Base-by-base conservation (phyloP, 129 eudicot genomes). In the Chrysanthemum seticuspe region DNA sequence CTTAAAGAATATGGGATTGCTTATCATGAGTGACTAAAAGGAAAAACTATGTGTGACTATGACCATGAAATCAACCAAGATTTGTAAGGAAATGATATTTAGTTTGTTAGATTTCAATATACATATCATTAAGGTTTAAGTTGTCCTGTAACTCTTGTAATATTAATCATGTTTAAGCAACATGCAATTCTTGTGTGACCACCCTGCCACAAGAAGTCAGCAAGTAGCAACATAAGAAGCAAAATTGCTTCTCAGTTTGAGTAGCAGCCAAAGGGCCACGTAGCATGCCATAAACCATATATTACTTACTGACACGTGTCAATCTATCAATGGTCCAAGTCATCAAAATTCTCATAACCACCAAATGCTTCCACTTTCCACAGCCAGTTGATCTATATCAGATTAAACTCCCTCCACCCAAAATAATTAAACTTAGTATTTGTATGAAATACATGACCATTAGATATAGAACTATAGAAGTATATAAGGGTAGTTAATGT, bases 211-310 rank as follows among this genome's bases (percentile, higher is more conserved):
- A 31, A 31, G 2, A 7, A 7, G 47, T 40, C 47, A 27, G 1
- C 21, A 19, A 19, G 21, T 19, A 19, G 21, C 18, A 12, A 13
- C 48, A 69, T 53, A 62, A 16, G 66, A 60, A 52, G 36, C 59
- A 15, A 63, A 68, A 56, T n/a, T 72, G 61, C 31, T 63, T 83
- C 81, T 64, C 74, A 53, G 15, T 57, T 76, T 62, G 60, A 51
- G 10, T 27, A 27, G 89, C 82, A 67, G 67, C 21, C 76, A 81
- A 78, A 67, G 52, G 73, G 69, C 86, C 89, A 85, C 89, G 89
- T 76, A 70, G 44, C 74, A 62, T 55, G 63, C 60, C 63, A 50
- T 36, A 49, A 73, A 64, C 87, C 87, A 76, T 72, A 25, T 47
- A 71, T 25, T 57, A 50, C 34, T 51, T 12, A 31, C 4, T 57